Base-by-base conservation (phyloP, 768 basidiomycete species). In the Pleurotus platypus region DNA sequence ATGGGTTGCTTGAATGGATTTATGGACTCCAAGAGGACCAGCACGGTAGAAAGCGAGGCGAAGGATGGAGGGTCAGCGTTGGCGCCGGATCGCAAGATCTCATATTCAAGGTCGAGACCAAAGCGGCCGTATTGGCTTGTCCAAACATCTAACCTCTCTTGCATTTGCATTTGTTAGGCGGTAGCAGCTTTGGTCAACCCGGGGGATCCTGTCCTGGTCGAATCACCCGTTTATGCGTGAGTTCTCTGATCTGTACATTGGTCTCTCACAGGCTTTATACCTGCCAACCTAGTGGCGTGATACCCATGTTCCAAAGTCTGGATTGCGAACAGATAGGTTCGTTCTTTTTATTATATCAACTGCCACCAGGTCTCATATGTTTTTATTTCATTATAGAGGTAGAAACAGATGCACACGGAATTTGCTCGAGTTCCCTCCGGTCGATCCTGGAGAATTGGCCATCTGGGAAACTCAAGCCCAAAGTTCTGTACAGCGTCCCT, bases 71-170 rank as follows among this genome's bases (percentile, higher is more conserved):
- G 43, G 68, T 94, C 8, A 85, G 83, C 42, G 73, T 97, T 8
- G 93, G 94, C 1, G 78, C 79, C 40, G 95, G 95, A 9, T 91
- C 90, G 45, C 95, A 97, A 71, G 94, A 97, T 75, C 67, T 93
- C 61, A 82, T 98, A 49, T 88, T 79, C 74, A 97, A 95, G 82
- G 93, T 90, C 54, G 3, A 75, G 54, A 12, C n/a, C 51, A 40
- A 11, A 35, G 30, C 30, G 30, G 30, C 30, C 30, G 11, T 35
- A 8, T 35, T 35, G 30, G 30, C 30, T 35, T 35, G 7, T 3
- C 30, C 8, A 9, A 9, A 35, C 11, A 9, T 47, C 45, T 46
- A 11, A 27, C 54, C 50, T 37, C 58, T 60, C 51, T 58, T 16
- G 22, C 57, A 7, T 42, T 54, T 42, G 24, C 57, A 7, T 42